Conservation (phyloP, 192 early-diverging fungal species). For the Coemansia javaensis region DNA sequence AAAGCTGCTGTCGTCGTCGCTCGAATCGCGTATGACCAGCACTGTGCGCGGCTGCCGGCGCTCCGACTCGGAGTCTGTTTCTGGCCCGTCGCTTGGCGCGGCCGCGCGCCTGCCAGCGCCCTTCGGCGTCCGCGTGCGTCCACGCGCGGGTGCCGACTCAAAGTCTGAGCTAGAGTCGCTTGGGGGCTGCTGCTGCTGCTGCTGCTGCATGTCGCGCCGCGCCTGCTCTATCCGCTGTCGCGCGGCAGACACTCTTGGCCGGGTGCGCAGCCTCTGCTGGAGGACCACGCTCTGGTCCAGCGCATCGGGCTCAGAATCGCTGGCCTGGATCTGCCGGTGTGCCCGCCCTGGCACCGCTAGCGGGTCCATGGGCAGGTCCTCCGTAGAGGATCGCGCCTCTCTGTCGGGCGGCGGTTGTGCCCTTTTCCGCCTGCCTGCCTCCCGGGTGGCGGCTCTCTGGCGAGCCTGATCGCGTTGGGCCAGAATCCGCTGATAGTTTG, state of each 20-base stretch:
- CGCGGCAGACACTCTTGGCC: neutral
- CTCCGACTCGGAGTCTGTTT: conserved; percentile 33
- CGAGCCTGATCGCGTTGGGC: neutral
- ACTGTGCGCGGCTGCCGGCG: conserved; percentile 1
- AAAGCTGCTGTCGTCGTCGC: conserved; percentile 36
- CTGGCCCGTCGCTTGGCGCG: conserved; percentile 8
- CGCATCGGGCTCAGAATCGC: conserved; percentile 21
- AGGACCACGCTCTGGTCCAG: conserved; percentile 22
- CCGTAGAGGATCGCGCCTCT: neutral
- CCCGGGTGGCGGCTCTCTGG: neutral
- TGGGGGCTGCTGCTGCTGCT: too few relatives aligned
- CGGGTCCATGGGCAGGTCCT: conserved; percentile 23
- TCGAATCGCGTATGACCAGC: conserved; percentile 33
- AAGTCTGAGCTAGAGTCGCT: conserved; percentile 17
- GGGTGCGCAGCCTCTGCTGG: conserved; percentile 23
- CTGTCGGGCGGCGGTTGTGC: neutral
- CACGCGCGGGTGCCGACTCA: neutral
- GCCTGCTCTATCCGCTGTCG: conserved; percentile 28
- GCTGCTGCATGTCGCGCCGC: conserved; percentile 8
- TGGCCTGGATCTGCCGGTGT: neutral
- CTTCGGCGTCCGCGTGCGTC: neutral
- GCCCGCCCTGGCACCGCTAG: neutral
- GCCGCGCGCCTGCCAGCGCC: neutral
- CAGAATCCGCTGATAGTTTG: conserved; percentile 29
- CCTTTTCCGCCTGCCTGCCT: neutral